Evolutionary conservation across 202 grass and related monocot genomes (phyloP).

Genomic region (Cymbopogon flexuosus): DNA sequence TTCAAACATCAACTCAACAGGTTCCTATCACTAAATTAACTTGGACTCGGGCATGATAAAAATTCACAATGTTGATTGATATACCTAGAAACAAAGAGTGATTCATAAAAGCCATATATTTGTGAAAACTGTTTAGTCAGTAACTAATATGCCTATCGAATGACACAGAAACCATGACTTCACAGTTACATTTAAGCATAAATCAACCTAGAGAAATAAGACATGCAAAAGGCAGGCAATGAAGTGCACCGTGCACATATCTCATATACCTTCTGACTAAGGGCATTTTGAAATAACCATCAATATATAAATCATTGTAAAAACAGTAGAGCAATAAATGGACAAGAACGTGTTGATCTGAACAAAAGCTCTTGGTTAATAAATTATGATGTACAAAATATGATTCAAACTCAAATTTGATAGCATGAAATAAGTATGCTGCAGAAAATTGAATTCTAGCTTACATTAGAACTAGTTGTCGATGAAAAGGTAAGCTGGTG

Average conservation of each 20-base stretch:
- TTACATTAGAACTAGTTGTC: conserved; percentile 50
- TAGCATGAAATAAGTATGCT: conserved; percentile 5
- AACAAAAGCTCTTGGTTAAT: neutral
- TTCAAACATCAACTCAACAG: neutral
- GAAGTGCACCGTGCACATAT: neutral
- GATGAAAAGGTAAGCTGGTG: conserved; percentile 59
- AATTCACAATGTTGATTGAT: neutral
- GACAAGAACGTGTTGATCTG: neutral
- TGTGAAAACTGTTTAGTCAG: neutral
- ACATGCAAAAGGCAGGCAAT: neutral
- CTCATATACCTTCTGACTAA: neutral
- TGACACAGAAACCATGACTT: neutral
- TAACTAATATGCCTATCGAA: neutral
- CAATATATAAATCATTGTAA: neutral
- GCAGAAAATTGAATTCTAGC: conserved; percentile 4
- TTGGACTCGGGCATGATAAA: neutral
- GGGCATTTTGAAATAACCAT: neutral
- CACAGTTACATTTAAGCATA: neutral
- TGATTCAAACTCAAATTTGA: neutral
- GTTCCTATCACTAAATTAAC: neutral
- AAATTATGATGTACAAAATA: neutral
- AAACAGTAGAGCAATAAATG: neutral
- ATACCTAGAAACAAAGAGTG: neutral
- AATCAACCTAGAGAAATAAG: neutral
- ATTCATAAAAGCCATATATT: neutral